phyloP scores from a whole-genome alignment of 768 basidiomycete genomes.

The Boletus coccyginus region DNA sequence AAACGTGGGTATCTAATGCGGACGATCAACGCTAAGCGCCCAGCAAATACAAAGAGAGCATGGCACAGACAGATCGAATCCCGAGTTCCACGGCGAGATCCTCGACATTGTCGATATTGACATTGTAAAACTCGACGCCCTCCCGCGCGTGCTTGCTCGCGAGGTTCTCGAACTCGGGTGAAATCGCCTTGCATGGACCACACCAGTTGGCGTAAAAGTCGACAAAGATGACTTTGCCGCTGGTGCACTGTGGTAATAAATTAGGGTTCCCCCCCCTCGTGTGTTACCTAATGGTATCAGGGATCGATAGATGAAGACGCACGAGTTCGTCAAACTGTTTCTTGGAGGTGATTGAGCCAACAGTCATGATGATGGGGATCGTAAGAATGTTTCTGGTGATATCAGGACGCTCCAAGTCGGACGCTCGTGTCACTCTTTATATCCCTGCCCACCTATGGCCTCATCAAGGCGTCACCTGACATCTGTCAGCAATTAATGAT shows the following conservation, averaged over 20 bases:
- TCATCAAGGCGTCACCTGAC: not conserved
- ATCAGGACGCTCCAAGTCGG: not conserved
- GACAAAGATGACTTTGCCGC: constrained; percentile 6
- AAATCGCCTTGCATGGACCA: constrained; percentile 13
- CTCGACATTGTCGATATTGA: constrained; percentile 59
- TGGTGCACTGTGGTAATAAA: not conserved
- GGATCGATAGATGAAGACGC: not conserved
- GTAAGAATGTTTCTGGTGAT: not conserved
- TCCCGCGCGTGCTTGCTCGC: constrained; percentile 2
- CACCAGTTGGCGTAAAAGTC: constrained; percentile 22
- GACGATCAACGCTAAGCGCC: not conserved
- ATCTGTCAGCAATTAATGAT: not conserved
- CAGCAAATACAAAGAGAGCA: too few relatives aligned
- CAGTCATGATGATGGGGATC: not conserved
- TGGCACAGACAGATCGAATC: constrained; percentile 48
- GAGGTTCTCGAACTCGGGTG: constrained; percentile 11
- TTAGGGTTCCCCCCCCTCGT: not conserved
- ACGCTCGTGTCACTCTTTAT: not conserved
- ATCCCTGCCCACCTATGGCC: not conserved
- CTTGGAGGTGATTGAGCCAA: not conserved
- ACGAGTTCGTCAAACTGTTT: not conserved
- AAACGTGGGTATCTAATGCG: constrained; percentile 20
- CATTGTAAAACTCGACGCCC: constrained; percentile 60
- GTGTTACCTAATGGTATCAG: not conserved
- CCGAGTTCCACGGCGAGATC: constrained; percentile 49